phyloP scores from a whole-genome alignment of 192 early-diverging fungal genomes.

The Coemansia sp. region DNA sequence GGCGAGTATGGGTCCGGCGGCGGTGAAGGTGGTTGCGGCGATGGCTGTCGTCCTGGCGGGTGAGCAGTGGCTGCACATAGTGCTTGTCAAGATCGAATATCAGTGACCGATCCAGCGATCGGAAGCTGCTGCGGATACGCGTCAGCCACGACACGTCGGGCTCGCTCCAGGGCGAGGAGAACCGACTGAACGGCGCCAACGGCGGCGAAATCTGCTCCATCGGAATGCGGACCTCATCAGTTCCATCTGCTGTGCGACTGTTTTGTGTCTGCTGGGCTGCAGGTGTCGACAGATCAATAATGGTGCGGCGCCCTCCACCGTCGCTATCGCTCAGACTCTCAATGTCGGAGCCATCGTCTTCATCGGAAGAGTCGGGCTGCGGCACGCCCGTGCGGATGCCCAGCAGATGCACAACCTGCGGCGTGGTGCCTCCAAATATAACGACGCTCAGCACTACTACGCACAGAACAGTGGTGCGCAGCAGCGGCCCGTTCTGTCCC shows the following conservation, averaged over 20 bases:
- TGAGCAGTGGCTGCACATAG: conserved; percentile 47
- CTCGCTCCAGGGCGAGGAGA: conserved; percentile 42
- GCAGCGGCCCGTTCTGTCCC: conserved; percentile 64
- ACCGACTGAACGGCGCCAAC: conserved; percentile 18
- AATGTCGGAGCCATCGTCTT: conserved; percentile 25
- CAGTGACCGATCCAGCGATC: conserved; percentile 45
- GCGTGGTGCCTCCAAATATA: conserved; percentile 90
- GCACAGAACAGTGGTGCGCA: conserved; percentile 87
- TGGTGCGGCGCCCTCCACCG: conserved; percentile 4
- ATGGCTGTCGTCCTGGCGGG: conserved; percentile 15
- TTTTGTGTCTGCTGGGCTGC: not conserved
- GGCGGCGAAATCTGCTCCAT: conserved; percentile 21
- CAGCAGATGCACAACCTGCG: conserved; percentile 72
- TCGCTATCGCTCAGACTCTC: conserved; percentile 5
- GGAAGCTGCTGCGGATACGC: conserved; percentile 45
- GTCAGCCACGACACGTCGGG: conserved; percentile 34
- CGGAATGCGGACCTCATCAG: conserved; percentile 10
- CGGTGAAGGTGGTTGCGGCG: not conserved
- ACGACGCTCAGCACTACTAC: conserved; percentile 90
- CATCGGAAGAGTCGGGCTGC: conserved; percentile 52
- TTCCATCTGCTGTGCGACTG: not conserved
- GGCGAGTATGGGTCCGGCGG: not conserved
- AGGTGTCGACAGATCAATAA: conserved; percentile 20
- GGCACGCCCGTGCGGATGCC: conserved; percentile 74
- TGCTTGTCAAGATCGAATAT: conserved; percentile 45